Conservation (phyloP, 768 basidiomycete genomes). For the Dioszegia hungarica region DNA sequence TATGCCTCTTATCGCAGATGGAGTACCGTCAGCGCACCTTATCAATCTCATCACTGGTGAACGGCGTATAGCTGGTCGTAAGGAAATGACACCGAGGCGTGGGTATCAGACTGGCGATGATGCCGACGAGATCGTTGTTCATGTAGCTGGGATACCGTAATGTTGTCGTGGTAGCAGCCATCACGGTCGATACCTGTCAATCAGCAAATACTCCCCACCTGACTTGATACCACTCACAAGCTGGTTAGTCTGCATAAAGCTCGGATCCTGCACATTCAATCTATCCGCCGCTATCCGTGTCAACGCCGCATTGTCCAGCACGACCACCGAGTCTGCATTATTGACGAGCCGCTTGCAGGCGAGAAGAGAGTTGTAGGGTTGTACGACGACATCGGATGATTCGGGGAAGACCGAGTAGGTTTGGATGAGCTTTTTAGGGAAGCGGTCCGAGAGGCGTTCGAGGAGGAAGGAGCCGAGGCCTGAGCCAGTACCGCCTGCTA, state of each 20-base stretch:
- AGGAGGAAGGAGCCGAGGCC: constrained; percentile 97
- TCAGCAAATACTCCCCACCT: background rate
- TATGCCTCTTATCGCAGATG: background rate
- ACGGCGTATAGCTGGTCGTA: constrained; percentile 98
- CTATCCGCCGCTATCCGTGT: constrained; percentile 89
- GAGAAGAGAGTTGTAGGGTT: constrained; percentile 93
- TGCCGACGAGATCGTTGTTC: constrained; percentile 98
- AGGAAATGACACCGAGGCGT: constrained; percentile 97
- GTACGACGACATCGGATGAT: constrained; percentile 87
- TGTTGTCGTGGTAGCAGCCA: constrained; percentile 95
- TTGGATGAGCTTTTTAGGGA: constrained; percentile 98
- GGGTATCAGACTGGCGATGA: constrained; percentile 92
- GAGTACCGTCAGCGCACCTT: constrained; percentile 57
- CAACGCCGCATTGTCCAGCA: constrained; percentile 92
- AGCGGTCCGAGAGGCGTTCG: constrained; percentile 92
- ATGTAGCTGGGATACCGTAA: constrained; percentile 96
- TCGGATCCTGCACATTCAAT: constrained; percentile 67
- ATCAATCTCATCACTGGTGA: constrained; percentile 94
- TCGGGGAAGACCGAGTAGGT: constrained; percentile 99
- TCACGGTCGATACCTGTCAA: constrained; percentile 86
- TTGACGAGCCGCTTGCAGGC: constrained; percentile 90
- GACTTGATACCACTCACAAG: constrained; percentile 30
- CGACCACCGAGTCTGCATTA: constrained; percentile 94
- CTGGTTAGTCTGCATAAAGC: constrained; percentile 49
- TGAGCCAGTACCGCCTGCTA: constrained; percentile 97